Evolutionary conservation across 768 basidiomycete genomes (phyloP).

Genomic region (Amanita rubescens): DNA sequence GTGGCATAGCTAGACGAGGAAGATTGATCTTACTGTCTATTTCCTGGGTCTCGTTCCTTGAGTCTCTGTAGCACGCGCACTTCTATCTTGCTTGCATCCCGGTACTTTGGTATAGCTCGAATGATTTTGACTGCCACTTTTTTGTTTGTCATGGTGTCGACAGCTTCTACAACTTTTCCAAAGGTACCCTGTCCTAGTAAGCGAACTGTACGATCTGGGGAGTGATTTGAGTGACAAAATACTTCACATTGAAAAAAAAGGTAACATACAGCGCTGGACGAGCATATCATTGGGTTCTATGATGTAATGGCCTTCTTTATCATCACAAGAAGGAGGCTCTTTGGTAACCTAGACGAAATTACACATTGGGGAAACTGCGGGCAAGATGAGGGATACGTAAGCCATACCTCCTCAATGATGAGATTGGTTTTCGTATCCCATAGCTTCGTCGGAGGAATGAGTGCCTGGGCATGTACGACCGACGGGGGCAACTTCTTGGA

Average conservation of each 20-base stretch:
- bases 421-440: slow-evolving; percentile 63
- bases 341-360: slow-evolving; percentile 43
- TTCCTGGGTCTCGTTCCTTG: slow-evolving; percentile 80
- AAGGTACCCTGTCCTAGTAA: slow-evolving; percentile 97
- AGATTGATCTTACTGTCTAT: slow-evolving; percentile 64
- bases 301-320: slow-evolving; percentile 98
- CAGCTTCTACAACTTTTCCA: slow-evolving; percentile 95
- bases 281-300: slow-evolving; percentile 89
- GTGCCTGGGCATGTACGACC: slow-evolving; percentile 42
- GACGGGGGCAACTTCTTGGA: slow-evolving; percentile 53
- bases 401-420: slow-evolving; percentile 61
- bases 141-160: slow-evolving; percentile 67
- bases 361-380: slow-evolving; percentile 20
- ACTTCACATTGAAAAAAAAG: neutral
- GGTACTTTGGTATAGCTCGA: slow-evolving; percentile 95
- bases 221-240: slow-evolving; percentile 10
- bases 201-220: slow-evolving; percentile 81
- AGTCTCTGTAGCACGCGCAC: slow-evolving; percentile 90
- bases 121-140: slow-evolving; percentile 98
- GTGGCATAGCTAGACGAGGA: neutral
- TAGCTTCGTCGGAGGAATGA: slow-evolving; percentile 47
- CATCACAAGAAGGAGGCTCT: slow-evolving; percentile 73
- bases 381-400: slow-evolving; percentile 12
- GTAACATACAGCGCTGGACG: slow-evolving; percentile 66
- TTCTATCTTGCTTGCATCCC: slow-evolving; percentile 98